phyloP scores from a whole-genome alignment of 805 yeast species.

The Starmera quercuum region DNA sequence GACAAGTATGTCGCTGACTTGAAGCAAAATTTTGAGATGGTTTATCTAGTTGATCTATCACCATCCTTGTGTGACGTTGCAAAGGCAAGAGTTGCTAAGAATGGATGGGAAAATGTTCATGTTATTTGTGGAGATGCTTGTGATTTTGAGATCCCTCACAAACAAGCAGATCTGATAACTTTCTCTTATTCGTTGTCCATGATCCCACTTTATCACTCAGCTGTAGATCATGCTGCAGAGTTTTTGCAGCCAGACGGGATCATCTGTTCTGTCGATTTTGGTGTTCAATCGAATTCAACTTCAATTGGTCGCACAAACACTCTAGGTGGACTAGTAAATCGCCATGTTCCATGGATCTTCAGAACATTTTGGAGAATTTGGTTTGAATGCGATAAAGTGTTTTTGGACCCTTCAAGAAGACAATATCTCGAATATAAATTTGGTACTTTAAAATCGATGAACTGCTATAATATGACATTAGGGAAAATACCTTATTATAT shows the following conservation, averaged over 20 bases:
- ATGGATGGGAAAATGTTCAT: conserved; percentile 52
- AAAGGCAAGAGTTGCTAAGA: conserved; percentile 39
- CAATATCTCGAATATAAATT: conserved; percentile 76
- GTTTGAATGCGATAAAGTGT: conserved; percentile 81
- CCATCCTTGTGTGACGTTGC: conserved; percentile 76
- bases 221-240: conserved; percentile 57
- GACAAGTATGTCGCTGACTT: conserved; percentile 33
- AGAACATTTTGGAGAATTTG: conserved; percentile 82
- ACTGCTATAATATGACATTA: conserved; percentile 52
- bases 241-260: conserved; percentile 51
- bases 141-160: conserved; percentile 46
- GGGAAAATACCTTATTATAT: conserved; percentile 79
- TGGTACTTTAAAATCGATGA: conserved; percentile 72
- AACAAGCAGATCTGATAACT: conserved; percentile 62
- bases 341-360: conserved; percentile 70
- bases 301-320: conserved; percentile 64
- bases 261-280: conserved; percentile 71
- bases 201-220: conserved; percentile 80
- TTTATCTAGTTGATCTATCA: conserved; percentile 68
- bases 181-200: conserved; percentile 77
- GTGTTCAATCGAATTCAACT: conserved; percentile 62
- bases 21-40: conserved; percentile 44
- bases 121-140: conserved; percentile 72
- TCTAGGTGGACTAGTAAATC: conserved; percentile 62
- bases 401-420: conserved; percentile 72